Base-by-base conservation (phyloP, 176 grass and related monocot species). In the Neostapfia colusana region DNA sequence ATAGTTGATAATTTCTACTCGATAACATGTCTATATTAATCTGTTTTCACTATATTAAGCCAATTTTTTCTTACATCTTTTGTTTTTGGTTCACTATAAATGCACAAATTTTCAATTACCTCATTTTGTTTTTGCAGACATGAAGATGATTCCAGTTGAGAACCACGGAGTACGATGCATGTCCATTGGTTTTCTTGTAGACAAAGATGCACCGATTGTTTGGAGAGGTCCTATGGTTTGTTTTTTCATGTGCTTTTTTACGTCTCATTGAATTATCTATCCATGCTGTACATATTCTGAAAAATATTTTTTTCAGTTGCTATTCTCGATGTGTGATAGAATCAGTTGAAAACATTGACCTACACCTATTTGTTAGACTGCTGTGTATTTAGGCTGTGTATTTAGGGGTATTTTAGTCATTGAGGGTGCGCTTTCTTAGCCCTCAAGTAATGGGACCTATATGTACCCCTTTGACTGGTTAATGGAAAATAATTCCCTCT, bases 171-270 rank as follows among this genome's bases (percentile, higher is more conserved):
- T 98, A 24, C 83, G 40, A 61, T 98, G 95, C 50, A 94, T 98
- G 91, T 98, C 95, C 72, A 94, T 98, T 36, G 87, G 95, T 16
- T 98, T 98, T 94, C 91, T 98, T 81, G 91, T 98, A 23, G 91
- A 81, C n/a, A 94, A 98, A 74, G 91, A 92, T 74, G 89, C 89
- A 17, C 91, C 95, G 64, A 88, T 98, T 50, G 87, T 98, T 72
- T 94, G 95, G 95, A 92, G 95, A 92, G 89, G 95, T 90, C 91
- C 95, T 92, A 94, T 97, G 95, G 95, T 94, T 91, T 89, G 90
- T 93, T 79, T 83, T 82, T 85, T 40, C 58, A 71, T 73, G 34
- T 85, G 4, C 78, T 79, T 80, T 12, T 42, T 77, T 77, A 46
- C 17, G 58, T 88, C 44, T 78, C n/a, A 8, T 27, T 79, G 4